Evolutionary conservation across 192 early-diverging fungal species (phyloP).

Genomic region (Coemansia sp.): DNA sequence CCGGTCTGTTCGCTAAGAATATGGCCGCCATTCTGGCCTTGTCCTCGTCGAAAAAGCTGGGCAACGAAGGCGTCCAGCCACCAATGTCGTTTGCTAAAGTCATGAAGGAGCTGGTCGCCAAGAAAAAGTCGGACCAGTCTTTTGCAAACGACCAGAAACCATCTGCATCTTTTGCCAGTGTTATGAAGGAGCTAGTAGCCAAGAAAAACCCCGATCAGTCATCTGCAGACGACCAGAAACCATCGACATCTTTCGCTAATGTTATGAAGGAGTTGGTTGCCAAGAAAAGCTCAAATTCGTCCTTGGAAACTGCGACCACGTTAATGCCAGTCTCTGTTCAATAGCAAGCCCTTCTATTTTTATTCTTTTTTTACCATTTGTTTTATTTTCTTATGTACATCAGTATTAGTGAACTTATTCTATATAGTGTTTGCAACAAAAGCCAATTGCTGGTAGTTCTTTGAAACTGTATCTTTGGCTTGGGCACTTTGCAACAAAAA

Average conservation of each 20-base stretch:
- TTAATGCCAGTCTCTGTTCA: not conserved
- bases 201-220: not conserved
- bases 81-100: not conserved
- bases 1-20: not conserved
- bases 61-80: too few species aligned
- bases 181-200: not conserved
- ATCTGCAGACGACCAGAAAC: not conserved
- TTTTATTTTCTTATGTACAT: not conserved
- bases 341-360: not conserved
- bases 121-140: not conserved
- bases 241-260: not conserved
- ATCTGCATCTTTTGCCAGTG: not conserved
- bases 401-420: not conserved
- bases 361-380: not conserved
- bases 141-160: not conserved
- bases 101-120: not conserved
- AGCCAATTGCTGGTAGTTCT: not conserved
- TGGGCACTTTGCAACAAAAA: too few species aligned
- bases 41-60: not conserved
- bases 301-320: not conserved
- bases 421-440: not conserved
- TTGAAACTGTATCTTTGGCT: not conserved
- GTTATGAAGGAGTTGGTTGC: not conserved
- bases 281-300: not conserved
- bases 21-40: not conserved